A percentile compares a stretch with the other conserved stretches of the same genome.
Evolutionary conservation across 2,329 filamentous ascomycete species (phyloP).

Genomic region (Thelonectria olida): DNA sequence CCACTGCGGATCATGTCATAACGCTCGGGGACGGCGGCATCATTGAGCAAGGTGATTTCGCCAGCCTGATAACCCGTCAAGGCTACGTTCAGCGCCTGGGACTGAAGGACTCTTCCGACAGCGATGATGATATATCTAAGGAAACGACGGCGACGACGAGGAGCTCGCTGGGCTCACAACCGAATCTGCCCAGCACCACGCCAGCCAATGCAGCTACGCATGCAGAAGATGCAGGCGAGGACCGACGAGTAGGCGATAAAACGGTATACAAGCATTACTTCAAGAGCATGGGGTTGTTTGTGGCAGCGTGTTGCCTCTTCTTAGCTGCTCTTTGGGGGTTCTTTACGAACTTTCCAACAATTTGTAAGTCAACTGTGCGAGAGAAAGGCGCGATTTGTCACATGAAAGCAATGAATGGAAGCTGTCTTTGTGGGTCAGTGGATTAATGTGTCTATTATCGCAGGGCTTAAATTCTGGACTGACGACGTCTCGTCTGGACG

Average conservation of each 20-base stretch:
- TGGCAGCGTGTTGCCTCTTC: slow-evolving; percentile 28
- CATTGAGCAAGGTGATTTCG: not conserved
- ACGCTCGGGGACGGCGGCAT: not conserved
- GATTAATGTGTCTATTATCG: not conserved
- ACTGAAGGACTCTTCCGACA: not conserved
- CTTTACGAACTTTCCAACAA: slow-evolving; percentile 39
- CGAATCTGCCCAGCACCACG: not conserved
- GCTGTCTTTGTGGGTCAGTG: not conserved
- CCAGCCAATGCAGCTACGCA: not conserved
- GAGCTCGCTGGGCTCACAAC: not conserved
- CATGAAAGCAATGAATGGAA: not conserved
- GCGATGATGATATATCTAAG: not conserved
- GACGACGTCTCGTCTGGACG: not conserved
- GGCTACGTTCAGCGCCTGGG: slow-evolving; percentile 3
- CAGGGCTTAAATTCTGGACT: slow-evolving; percentile 33
- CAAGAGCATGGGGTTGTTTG: slow-evolving; percentile 32
- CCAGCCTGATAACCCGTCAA: not conserved
- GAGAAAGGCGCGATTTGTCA: not conserved
- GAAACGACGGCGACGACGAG: not conserved
- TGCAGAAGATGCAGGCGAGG: slow-evolving; percentile 22
- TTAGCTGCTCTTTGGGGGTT: slow-evolving; percentile 37
- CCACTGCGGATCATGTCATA: slow-evolving; percentile 18
- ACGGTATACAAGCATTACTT: slow-evolving; percentile 48
- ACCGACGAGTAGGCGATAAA: slow-evolving; percentile 42
- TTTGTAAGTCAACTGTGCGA: slow-evolving; percentile 40